Base-by-base conservation (phyloP, 2,329 filamentous ascomycete species). In the Bipolaris victoriae region DNA sequence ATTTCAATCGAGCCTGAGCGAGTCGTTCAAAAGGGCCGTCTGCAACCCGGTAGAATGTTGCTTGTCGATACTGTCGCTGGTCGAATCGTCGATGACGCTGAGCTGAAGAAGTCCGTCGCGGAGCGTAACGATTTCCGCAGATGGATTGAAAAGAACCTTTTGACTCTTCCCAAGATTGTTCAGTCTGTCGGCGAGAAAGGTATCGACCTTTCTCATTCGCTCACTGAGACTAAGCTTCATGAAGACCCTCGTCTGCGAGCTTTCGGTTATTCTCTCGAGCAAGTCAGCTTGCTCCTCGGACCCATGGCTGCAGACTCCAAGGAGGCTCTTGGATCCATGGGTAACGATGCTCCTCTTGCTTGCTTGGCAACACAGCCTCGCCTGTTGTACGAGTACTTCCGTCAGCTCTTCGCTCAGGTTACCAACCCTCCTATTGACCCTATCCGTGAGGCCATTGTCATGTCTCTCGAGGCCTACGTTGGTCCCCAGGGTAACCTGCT, bases 231-330 rank as follows among this genome's bases (percentile, higher is more conserved):
- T 26, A 86, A 84, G 29, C 83, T 98, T 15, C 93, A 97, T 73
- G 89, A 93, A 68, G 94, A 98, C 63, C 88, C 91, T 44, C 82
- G 92, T 46, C 82, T 98, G 43, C 88, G 90, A 69, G 90, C 93
- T 7, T 97, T 95, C 68, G 94, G 93, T 18, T 98, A 97, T 78
- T 96, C 94, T 6, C 89, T 97, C 61, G 94, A 98, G 81, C 94
- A 98, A 79, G 90, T 98, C 76, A 94, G 90, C 77, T 80, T 98
- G 74, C 83, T 98, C 36, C 86, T 98, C 50, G 94, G 90, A 16
- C 94, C 94, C 9, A 98, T 98, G 94, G 94, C 92, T 57, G 92
- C 92, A 22, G 94, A 98, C 72, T 96, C 96, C 59, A 98, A 98
- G 81, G 94, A 98, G 78, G 94, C 94, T 41, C 84, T 98, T 52